Conservation (phyloP, 108 stramenopile species). For the Mediolabrus comicus region DNA sequence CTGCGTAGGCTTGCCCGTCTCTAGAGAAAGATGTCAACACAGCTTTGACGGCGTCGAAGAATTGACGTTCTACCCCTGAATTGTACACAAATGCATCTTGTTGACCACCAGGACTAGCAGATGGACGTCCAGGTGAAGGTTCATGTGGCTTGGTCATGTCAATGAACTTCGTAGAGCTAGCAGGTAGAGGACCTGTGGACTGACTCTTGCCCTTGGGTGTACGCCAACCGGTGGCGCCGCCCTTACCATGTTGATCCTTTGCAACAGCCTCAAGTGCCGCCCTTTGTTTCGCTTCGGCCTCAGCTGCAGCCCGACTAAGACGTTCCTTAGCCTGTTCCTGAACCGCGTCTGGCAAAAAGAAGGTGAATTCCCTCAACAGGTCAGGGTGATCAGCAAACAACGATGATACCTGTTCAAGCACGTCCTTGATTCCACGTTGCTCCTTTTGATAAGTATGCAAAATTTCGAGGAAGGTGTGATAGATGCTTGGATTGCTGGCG, state of each 20-base stretch:
- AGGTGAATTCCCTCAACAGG: conserved; percentile 91
- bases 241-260: conserved; percentile 32
- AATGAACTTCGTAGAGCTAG: conserved; percentile 51
- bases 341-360: conserved; percentile 92
- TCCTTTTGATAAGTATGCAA: conserved; percentile 94
- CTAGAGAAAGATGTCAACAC: conserved; percentile 76
- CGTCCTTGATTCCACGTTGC: conserved; percentile 93
- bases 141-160: conserved; percentile 68
- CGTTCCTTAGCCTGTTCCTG: conserved; percentile 92
- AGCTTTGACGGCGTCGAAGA: conserved; percentile 88
- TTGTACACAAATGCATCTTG: conserved; percentile 81
- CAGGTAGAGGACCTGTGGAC: conserved; percentile 13
- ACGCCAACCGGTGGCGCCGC: conserved; percentile 45
- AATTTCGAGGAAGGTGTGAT: conserved; percentile 90
- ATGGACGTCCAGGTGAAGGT: conserved; percentile 1
- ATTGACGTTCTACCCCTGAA: conserved; percentile 86
- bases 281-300: conserved; percentile 81
- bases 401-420: conserved; percentile 86
- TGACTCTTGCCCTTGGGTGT: conserved; percentile 6
- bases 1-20: conserved; percentile 92
- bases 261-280: conserved; percentile 51
- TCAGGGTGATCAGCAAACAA: conserved; percentile 93
- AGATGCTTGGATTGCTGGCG: conserved; percentile 81
- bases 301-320: conserved; percentile 81
- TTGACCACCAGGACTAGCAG: conserved; percentile 4